phyloP scores from a whole-genome alignment of 2,329 filamentous ascomycete species.

The Fusarium humuli region DNA sequence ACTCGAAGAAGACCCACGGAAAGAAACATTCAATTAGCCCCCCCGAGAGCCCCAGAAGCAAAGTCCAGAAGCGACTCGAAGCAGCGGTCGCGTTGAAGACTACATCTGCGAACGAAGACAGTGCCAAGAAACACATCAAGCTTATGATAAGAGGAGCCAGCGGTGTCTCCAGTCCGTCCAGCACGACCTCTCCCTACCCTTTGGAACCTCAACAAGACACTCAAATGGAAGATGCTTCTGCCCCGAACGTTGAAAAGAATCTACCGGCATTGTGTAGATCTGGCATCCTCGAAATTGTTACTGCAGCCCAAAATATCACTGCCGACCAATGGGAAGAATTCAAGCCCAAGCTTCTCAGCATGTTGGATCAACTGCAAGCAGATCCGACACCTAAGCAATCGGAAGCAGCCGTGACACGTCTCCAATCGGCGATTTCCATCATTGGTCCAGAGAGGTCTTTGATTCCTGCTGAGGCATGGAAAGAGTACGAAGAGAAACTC shows the following conservation, averaged over 20 bases:
- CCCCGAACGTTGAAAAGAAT: neutral
- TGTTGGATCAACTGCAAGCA: constrained; percentile 17
- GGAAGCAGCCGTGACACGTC: constrained; percentile 15
- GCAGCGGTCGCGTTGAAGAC: neutral
- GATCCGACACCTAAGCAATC: constrained; percentile 11
- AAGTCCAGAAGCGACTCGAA: constrained; percentile 21
- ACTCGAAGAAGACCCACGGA: neutral
- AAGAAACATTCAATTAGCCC: constrained; percentile 13
- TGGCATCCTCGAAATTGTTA: constrained; percentile 5
- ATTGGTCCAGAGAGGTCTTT: constrained; percentile 23
- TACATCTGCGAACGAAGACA: neutral
- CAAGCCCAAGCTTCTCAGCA: constrained; percentile 22
- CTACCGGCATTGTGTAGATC: constrained; percentile 1
- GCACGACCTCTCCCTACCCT: no score
- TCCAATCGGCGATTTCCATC: constrained; percentile 6
- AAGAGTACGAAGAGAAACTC: constrained; percentile 42
- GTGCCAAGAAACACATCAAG: constrained; percentile 18
- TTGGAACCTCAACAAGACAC: constrained; percentile 1
- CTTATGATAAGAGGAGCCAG: neutral
- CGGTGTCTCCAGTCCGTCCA: neutral
- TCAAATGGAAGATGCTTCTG: constrained; percentile 12
- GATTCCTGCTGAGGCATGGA: constrained; percentile 41
- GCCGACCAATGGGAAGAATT: constrained; percentile 1
- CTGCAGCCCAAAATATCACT: neutral
- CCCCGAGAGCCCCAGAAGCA: constrained; percentile 15